phyloP scores from a whole-genome alignment of 352 stramenopile species.

The Phytophthora chlamydospora region DNA sequence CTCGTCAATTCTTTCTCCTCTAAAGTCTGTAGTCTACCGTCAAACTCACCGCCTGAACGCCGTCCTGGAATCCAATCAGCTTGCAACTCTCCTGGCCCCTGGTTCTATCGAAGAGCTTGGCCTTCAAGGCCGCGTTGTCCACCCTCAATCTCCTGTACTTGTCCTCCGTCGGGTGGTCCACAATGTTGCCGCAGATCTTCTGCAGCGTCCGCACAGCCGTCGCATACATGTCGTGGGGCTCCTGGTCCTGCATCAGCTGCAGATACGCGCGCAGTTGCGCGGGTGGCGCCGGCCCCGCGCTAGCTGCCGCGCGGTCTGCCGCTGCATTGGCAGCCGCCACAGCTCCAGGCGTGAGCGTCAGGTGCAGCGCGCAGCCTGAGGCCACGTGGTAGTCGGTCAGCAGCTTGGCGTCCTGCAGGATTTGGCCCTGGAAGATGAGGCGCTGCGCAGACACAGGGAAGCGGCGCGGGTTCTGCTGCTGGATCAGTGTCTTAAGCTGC shows the following conservation, averaged over 20 bases:
- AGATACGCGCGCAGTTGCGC: conserved; percentile 51
- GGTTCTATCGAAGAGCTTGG: conserved; percentile 63
- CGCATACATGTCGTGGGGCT: conserved; percentile 45
- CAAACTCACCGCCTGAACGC: conserved; percentile 59
- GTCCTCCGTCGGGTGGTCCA: conserved; percentile 70
- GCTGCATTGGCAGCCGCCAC: conserved; percentile 28
- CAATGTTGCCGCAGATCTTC: conserved; percentile 86
- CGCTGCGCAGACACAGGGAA: conserved; percentile 77
- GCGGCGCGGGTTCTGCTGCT: conserved; percentile 56
- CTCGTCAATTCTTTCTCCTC: not conserved
- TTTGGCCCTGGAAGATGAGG: conserved; percentile 88
- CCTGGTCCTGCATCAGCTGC: conserved; percentile 60
- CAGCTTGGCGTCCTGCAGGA: conserved; percentile 75
- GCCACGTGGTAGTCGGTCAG: conserved; percentile 72
- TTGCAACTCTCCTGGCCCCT: conserved; percentile 64
- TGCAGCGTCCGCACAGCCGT: conserved; percentile 70
- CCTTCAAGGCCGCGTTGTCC: conserved; percentile 70
- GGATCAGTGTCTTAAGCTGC: conserved; percentile 68
- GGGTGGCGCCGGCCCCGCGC: conserved; percentile 13
- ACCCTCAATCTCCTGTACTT: conserved; percentile 82
- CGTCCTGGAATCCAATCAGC: conserved; percentile 73
- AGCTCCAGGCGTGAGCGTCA: conserved; percentile 57
- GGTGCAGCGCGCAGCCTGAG: conserved; percentile 69
- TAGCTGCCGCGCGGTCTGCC: not conserved
- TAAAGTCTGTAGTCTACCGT: not conserved